phyloP scores from a whole-genome alignment of 768 basidiomycete genomes.

The Mycena vitilis region DNA sequence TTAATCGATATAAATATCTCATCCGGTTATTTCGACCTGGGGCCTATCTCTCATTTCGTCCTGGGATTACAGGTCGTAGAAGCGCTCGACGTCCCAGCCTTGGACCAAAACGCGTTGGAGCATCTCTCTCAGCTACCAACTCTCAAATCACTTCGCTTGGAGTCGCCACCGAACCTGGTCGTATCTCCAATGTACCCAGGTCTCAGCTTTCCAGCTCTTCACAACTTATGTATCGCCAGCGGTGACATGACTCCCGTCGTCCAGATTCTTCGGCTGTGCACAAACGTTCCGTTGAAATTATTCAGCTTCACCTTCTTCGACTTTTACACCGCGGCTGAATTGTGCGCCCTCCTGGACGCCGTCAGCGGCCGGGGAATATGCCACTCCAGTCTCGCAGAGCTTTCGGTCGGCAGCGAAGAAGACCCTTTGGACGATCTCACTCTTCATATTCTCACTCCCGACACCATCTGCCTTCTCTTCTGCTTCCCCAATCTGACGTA shows the following conservation, averaged over 20 bases:
- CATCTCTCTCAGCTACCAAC: background rate
- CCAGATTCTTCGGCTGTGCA: too few relatives aligned
- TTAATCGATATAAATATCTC: background rate
- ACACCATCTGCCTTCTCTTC: background rate
- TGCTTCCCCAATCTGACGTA: slow-evolving; percentile 5
- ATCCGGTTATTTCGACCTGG: background rate
- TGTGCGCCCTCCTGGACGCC: too few relatives aligned
- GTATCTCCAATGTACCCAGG: background rate
- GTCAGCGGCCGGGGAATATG: too few relatives aligned
- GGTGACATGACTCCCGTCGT: too few relatives aligned
- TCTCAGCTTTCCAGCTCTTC: too few relatives aligned
- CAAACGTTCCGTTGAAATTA: too few relatives aligned
- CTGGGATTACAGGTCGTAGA: too few relatives aligned
- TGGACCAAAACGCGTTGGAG: background rate
- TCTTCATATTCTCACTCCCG: background rate
- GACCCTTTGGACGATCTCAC: background rate
- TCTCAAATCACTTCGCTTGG: background rate
- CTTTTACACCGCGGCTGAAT: too few relatives aligned
- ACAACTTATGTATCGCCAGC: too few relatives aligned
- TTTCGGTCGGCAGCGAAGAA: background rate
- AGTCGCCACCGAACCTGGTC: background rate
- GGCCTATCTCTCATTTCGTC: too few relatives aligned
- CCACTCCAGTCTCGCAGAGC: too few relatives aligned
- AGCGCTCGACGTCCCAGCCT: background rate
- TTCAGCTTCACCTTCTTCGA: too few relatives aligned